A percentile compares a stretch with the other conserved stretches of the same genome.
Evolutionary conservation across 768 basidiomycete genomes (phyloP).

Genomic region (Hygrophorus russula): DNA sequence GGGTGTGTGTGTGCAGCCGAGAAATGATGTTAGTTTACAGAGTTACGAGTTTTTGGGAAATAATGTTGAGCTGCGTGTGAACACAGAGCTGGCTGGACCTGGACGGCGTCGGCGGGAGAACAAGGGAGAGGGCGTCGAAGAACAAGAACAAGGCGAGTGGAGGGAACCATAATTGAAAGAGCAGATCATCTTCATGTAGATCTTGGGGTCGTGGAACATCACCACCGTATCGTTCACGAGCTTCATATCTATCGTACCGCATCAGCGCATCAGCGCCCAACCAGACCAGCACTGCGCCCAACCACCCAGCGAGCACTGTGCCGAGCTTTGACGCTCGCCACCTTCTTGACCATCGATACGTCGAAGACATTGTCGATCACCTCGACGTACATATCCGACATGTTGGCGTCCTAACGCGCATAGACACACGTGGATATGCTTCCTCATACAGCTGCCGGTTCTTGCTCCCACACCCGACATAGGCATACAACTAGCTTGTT

Average conservation of each 20-base stretch:
- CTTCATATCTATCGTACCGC: constrained; percentile 56
- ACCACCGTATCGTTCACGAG: constrained; percentile 52
- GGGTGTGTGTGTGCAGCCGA: no score
- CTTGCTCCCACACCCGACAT: no score
- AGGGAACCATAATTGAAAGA: constrained; percentile 64
- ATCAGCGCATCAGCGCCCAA: no score
- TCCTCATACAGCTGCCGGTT: no score
- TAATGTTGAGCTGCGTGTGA: constrained; percentile 12
- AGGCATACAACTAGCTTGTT: no score
- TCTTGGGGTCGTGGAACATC: constrained; percentile 48
- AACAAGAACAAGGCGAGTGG: constrained; percentile 68
- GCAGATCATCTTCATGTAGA: constrained; percentile 36
- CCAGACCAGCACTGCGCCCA: no score
- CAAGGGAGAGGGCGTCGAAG: constrained; percentile 58
- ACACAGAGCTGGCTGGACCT: constrained; percentile 7
- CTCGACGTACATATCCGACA: constrained; percentile 50
- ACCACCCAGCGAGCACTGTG: no score
- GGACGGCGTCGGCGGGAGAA: constrained; percentile 24
- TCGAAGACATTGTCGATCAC: constrained; percentile 52
- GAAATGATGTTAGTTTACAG: constrained; percentile 60
- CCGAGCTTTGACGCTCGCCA: constrained; percentile 39
- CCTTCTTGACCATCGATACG: constrained; percentile 44
- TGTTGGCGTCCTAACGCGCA: constrained; percentile 33
- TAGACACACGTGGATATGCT: no score
- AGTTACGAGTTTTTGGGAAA: constrained; percentile 76